Evolutionary conservation across 2,329 filamentous ascomycete genomes (phyloP).

Genomic region (Akanthomyces muscarius): DNA sequence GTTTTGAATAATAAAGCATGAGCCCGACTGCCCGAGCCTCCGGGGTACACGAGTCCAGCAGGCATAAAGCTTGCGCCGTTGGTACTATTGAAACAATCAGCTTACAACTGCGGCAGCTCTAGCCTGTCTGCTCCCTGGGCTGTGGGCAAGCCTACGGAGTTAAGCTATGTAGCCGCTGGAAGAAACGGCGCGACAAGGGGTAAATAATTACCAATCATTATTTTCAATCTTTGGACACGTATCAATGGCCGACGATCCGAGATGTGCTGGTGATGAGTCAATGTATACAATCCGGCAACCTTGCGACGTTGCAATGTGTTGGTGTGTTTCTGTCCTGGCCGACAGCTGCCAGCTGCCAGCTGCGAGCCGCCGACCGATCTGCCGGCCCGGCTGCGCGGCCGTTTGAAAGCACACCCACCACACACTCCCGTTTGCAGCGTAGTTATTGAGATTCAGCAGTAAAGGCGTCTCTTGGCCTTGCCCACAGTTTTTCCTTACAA

Average conservation of each 20-base stretch:
- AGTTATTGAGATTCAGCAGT: no score
- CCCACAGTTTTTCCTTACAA: not conserved
- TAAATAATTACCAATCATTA: not conserved
- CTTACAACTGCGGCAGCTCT: no score
- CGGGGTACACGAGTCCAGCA: no score
- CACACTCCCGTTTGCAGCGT: not conserved
- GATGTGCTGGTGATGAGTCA: not conserved
- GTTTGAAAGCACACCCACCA: not conserved
- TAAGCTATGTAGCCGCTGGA: not conserved
- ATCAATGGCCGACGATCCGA: not conserved
- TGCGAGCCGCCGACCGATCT: not conserved
- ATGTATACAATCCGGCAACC: not conserved
- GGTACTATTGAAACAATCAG: no score
- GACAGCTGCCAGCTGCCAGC: not conserved
- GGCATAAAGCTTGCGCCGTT: no score
- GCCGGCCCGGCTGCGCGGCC: not conserved
- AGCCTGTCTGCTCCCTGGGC: no score
- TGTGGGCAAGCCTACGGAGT: not conserved
- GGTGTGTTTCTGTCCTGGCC: not conserved
- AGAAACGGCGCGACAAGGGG: not conserved
- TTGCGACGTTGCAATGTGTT: not conserved
- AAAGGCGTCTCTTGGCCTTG: not conserved
- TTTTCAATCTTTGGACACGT: not conserved
- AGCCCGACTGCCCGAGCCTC: constrained; percentile 2
- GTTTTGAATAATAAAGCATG: not conserved